phyloP scores from a whole-genome alignment of 2,329 filamentous ascomycete species.

The Fusarium chuoi region DNA sequence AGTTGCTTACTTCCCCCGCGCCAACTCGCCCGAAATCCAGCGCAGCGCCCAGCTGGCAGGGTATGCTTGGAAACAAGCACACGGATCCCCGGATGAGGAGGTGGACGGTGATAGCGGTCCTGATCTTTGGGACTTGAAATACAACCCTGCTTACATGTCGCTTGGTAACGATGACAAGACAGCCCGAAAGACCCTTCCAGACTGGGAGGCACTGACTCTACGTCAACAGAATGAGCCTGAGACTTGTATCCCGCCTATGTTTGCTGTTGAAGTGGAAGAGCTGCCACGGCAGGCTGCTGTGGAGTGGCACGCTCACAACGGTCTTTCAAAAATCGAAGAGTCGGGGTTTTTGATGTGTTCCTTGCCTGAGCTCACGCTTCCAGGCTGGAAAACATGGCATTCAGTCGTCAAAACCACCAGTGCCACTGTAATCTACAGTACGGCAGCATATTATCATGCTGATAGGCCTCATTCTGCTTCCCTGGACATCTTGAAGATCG shows the following conservation, averaged over 20 bases:
- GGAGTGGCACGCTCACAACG: conserved; percentile 84
- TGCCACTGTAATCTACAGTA: conserved; percentile 46
- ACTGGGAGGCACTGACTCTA: conserved; percentile 58
- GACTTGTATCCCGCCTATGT: conserved; percentile 69
- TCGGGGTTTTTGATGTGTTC: conserved; percentile 42
- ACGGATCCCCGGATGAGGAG: conserved; percentile 55
- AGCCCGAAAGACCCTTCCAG: conserved; percentile 55
- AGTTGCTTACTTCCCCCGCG: conserved; percentile 75
- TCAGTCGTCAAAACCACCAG: conserved; percentile 37
- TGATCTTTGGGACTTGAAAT: conserved; percentile 76
- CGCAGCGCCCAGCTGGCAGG: conserved; percentile 56
- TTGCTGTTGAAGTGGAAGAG: conserved; percentile 78
- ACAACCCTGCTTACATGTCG: conserved; percentile 62
- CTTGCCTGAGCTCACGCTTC: conserved; percentile 20
- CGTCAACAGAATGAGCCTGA: conserved; percentile 50
- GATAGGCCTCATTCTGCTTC: not conserved
- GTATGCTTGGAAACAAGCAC: conserved; percentile 60
- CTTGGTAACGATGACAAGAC: conserved; percentile 47
- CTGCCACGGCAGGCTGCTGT: conserved; percentile 79
- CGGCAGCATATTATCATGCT: conserved; percentile 33
- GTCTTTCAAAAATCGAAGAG: conserved; percentile 56
- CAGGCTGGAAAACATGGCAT: conserved; percentile 47
- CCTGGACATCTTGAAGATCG: conserved; percentile 22
- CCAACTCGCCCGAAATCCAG: conserved; percentile 42
- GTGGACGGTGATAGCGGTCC: conserved; percentile 62